A percentile compares a stretch with the other conserved stretches of the same genome.
Evolutionary conservation across 176 grass and related monocot species (phyloP).

Genomic region (Raddia distichophylla): DNA sequence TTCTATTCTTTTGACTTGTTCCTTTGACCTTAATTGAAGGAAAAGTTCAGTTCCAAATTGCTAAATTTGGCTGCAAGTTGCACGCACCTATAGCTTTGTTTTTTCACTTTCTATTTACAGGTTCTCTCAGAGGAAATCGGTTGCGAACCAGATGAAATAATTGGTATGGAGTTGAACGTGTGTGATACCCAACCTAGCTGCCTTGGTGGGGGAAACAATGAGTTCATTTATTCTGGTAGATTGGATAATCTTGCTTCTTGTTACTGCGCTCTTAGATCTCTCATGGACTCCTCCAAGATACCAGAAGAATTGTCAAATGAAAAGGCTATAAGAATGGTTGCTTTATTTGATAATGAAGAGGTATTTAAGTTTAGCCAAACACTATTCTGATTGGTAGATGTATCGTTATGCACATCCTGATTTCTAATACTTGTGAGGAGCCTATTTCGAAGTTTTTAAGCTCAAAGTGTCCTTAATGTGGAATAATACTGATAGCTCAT

Average conservation of each 20-base stretch:
- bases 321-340: constrained; percentile 85
- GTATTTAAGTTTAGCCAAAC: constrained; percentile 43
- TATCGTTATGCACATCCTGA: not conserved
- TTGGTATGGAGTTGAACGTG: constrained; percentile 90
- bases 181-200: constrained; percentile 94
- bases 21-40: not conserved
- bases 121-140: constrained; percentile 81
- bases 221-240: constrained; percentile 97
- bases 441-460: not conserved
- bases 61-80: not conserved
- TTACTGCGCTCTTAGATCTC: constrained; percentile 90
- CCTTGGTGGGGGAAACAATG: constrained; percentile 84
- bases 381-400: not conserved
- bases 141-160: constrained; percentile 74
- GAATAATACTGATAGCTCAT: not conserved
- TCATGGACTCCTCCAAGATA: constrained; percentile 67
- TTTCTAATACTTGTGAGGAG: not conserved
- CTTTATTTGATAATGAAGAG: constrained; percentile 98
- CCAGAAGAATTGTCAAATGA: constrained; percentile 69
- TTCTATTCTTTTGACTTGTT: constrained; percentile 1
- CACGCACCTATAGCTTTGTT: not conserved
- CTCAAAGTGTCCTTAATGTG: not conserved
- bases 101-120: constrained; percentile 40
- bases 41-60: constrained; percentile 11
- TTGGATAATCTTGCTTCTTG: constrained; percentile 96